Evolutionary conservation across 345 rosid species (phyloP), one percentile per base, ranked within the genome.

Genomic region (Physaria fendleri): DNA sequence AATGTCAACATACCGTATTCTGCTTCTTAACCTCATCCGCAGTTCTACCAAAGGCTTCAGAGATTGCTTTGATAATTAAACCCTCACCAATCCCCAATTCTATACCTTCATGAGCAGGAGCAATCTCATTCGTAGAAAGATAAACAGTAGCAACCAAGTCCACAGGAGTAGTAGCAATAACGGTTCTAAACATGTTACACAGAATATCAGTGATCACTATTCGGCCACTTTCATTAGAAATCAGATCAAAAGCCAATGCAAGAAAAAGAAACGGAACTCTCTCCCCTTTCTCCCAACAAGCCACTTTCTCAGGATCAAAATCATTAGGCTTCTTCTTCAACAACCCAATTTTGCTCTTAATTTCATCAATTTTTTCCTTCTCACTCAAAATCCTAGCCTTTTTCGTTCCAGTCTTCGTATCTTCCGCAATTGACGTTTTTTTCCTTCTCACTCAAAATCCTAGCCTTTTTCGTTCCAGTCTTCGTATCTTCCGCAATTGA

Each of bases 71-170:
- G 16, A 85, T 81, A 62, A 93, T 80, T 15, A 80, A 76, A 1
- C 87, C 81, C 38, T 89, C 95, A 45, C 97, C 97, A 32, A 87
- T 85, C 33, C 99, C 97, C 56, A 93, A 73, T 71, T 89, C 97
- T 55, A 89, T 34, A n/a, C 97, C 99, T 56, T 89, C 92, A 35
- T 89, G 97, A 13, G 97, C 86, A 4, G 99, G 90, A 0, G 97
- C 91, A 64, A 93, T 63, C 78, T 78, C 80, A 64, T 85, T 82
- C 2, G 91, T 95, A 22, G 84, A 61, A 52, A 89, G 76, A 69
- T 86, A 89, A 20, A 93, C 94, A 16, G 74, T 74, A 0, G 87
- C 73, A 16, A 78, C 56, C 82, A 89, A 78, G 76, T 89, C 99
- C 8, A 79, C 94, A 0, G 97, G 92, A 14, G 88, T 82, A 0